Evolutionary conservation across 78 protist genomes (phyloP).

Genomic region (Anaeramoeba flamelloides): DNA sequence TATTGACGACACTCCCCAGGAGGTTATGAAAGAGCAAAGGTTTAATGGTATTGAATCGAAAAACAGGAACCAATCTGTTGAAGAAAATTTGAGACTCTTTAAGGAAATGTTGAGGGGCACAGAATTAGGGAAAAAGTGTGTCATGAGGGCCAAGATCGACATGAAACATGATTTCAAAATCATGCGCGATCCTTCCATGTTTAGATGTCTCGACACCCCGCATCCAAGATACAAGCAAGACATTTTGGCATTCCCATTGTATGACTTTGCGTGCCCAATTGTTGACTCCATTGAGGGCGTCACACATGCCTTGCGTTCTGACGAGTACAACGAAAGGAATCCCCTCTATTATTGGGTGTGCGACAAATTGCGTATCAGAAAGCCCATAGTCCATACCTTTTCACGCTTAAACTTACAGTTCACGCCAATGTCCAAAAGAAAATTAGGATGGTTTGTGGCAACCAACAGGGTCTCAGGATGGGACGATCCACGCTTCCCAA

Average conservation of each 20-base stretch:
- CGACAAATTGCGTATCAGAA: slow-evolving; percentile 43
- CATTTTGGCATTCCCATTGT: slow-evolving; percentile 83
- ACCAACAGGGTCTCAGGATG: slow-evolving; percentile 70
- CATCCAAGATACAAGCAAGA: slow-evolving; percentile 52
- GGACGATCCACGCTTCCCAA: slow-evolving; percentile 96
- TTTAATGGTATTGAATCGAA: neutral
- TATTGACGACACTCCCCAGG: slow-evolving; percentile 15
- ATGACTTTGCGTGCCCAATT: slow-evolving; percentile 94
- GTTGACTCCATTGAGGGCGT: slow-evolving; percentile 85
- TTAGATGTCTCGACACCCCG: slow-evolving; percentile 43
- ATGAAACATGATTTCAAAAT: slow-evolving; percentile 34
- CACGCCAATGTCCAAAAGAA: slow-evolving; percentile 83
- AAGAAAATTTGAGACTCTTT: slow-evolving; percentile 61
- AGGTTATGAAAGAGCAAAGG: slow-evolving; percentile 25
- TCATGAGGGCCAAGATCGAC: slow-evolving; percentile 77
- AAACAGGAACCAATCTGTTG: slow-evolving; percentile 42
- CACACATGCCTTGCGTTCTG: slow-evolving; percentile 83
- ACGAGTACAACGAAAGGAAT: slow-evolving; percentile 85
- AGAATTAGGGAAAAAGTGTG: slow-evolving; percentile 27
- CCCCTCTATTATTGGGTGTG: slow-evolving; percentile 61
- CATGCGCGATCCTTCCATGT: slow-evolving; percentile 89
- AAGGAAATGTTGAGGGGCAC: slow-evolving; percentile 67
- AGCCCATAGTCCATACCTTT: slow-evolving; percentile 11
- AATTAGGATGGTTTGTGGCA: slow-evolving; percentile 70
- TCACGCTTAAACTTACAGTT: slow-evolving; percentile 59